A percentile compares a stretch with the other conserved stretches of the same genome.
Evolutionary conservation across 1,139 yeast genomes (phyloP).

Genomic region (Arxiozyma telluris): DNA sequence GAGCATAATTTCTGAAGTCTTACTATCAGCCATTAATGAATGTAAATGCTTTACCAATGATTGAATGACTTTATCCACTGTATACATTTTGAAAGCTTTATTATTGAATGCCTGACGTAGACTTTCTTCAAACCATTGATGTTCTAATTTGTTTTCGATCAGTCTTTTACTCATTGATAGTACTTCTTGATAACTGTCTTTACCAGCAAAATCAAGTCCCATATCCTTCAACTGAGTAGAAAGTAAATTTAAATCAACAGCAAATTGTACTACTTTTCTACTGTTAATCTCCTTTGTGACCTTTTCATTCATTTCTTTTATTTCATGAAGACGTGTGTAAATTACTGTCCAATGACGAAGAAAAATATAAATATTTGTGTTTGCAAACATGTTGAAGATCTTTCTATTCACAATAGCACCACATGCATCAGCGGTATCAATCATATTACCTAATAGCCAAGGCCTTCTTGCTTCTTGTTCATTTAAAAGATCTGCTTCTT

Average conservation of each 20-base stretch:
- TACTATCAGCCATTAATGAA: constrained; percentile 65
- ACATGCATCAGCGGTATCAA: constrained; percentile 33
- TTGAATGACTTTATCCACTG: constrained; percentile 87
- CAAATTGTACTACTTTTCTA: constrained; percentile 69
- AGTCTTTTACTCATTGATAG: constrained; percentile 62
- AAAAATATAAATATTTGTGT: constrained; percentile 85
- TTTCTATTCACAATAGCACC: constrained; percentile 28
- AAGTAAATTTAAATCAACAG: constrained; percentile 74
- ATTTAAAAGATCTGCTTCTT: constrained; percentile 27
- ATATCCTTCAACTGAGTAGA: constrained; percentile 72
- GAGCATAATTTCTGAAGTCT: constrained; percentile 70
- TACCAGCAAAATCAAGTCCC: constrained; percentile 63
- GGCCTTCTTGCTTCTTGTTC: constrained; percentile 43
- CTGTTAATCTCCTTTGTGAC: constrained; percentile 66
- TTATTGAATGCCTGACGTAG: constrained; percentile 92
- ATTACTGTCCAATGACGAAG: constrained; percentile 78
- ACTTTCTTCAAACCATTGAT: constrained; percentile 92
- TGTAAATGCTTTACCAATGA: constrained; percentile 87
- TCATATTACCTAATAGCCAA: constrained; percentile 52
- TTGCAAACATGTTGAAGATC: constrained; percentile 73
- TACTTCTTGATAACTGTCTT: constrained; percentile 70
- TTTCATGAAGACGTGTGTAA: constrained; percentile 70
- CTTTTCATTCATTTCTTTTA: constrained; percentile 55
- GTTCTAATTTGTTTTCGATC: constrained; percentile 87
- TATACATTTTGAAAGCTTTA: constrained; percentile 84